These are phyloP conservation scores for Pythium scleroteichum DNA, from an alignment of 352 stramenopile genomes.

Conservation along the genomic window DNA sequence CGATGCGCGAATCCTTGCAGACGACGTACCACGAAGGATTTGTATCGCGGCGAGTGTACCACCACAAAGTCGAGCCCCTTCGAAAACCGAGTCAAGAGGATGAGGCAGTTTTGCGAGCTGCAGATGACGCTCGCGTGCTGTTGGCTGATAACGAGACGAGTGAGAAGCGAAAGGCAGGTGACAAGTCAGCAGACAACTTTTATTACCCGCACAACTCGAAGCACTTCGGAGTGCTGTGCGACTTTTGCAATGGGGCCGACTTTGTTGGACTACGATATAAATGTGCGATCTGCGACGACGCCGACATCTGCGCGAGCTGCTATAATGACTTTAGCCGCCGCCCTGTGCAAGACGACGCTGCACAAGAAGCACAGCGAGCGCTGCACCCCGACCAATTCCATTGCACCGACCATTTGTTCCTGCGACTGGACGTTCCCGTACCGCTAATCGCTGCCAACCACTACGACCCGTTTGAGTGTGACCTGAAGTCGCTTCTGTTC, in stretches of 20 bases:
- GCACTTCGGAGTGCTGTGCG: conserved; percentile 71
- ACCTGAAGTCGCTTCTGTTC: conserved; percentile 24
- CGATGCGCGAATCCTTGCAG: conserved; percentile 37
- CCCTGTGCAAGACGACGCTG: conserved; percentile 11
- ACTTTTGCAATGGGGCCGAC: conserved; percentile 63
- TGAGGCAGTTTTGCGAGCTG: conserved; percentile 4
- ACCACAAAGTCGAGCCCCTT: conserved; percentile 27
- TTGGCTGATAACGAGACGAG: conserved; percentile 6
- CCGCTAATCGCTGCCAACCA: conserved; percentile 63
- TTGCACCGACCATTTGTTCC: conserved; percentile 57
- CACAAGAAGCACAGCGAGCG: conserved; percentile 14
- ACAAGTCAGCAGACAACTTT: background rate
- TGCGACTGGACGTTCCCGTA: conserved; percentile 60
- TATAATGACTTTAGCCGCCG: conserved; percentile 47
- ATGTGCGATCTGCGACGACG: conserved; percentile 67
- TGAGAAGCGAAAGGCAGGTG: background rate
- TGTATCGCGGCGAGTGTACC: conserved; percentile 50
- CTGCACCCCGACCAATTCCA: conserved; percentile 29
- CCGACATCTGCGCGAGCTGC: conserved; percentile 68
- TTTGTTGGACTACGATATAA: conserved; percentile 68
- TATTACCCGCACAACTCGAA: conserved; percentile 58
- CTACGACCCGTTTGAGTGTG: conserved; percentile 37
- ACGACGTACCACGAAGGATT: conserved; percentile 51
- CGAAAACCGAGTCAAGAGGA: conserved; percentile 13
- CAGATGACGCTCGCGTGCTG: conserved; percentile 17